These are phyloP conservation scores for Stramenopiles sp. DNA, from an alignment of 352 stramenopile genomes.

Conservation along the genomic window DNA sequence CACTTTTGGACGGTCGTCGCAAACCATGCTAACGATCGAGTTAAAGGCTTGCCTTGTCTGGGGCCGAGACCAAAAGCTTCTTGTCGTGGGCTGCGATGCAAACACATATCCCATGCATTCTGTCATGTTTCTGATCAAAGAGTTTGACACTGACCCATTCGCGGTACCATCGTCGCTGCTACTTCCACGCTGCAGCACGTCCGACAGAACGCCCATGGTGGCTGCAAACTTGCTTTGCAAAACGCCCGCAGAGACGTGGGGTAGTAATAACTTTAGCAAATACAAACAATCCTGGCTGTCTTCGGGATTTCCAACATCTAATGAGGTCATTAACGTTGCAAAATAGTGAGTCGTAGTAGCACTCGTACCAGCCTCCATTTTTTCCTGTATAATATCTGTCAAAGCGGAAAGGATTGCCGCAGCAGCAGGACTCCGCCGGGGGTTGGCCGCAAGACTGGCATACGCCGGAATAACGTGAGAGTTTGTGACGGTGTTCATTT, in stretches of 20 bases:
- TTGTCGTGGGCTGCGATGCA: background rate
- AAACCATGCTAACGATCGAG: background rate
- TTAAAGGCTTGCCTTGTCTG: background rate
- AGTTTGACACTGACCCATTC: too few species aligned
- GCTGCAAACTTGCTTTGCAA: background rate
- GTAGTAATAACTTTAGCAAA: slow-evolving; percentile 3
- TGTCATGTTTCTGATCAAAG: background rate
- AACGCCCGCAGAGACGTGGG: background rate
- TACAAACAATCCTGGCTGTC: background rate
- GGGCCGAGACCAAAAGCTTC: background rate
- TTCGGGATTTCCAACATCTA: background rate
- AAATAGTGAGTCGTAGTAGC: background rate
- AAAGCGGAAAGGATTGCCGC: background rate
- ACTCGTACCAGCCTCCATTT: background rate
- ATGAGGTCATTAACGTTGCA: slow-evolving; percentile 1
- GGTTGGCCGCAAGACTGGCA: background rate
- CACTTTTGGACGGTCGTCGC: background rate
- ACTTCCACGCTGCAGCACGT: background rate
- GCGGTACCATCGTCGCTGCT: background rate
- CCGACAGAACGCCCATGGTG: background rate
- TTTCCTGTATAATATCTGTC: background rate
- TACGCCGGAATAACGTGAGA: background rate
- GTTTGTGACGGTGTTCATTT: background rate
- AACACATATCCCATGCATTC: background rate
- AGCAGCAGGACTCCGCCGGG: background rate